Percentiles rank a stretch among this genome's conserved stretches.
Conservation (phyloP, 371 early-diverging fungal genomes). For the Rhizopus sp. region DNA sequence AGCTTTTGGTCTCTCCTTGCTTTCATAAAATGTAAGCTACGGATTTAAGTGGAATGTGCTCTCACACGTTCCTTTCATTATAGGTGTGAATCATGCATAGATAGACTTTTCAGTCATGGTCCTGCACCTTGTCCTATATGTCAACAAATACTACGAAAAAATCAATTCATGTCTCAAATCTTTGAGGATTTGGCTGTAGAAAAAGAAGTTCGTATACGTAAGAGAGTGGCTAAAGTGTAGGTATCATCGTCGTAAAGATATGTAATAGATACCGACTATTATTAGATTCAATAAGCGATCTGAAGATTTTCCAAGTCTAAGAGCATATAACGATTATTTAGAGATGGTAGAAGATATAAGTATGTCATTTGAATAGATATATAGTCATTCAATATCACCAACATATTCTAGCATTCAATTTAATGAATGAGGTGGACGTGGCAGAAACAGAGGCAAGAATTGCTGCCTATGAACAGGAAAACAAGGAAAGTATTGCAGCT, state of each 20-base stretch:
- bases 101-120: conserved; percentile 80
- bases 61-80: neutral
- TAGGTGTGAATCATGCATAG: conserved; percentile 92
- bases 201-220: conserved; percentile 92
- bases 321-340: conserved; percentile 87
- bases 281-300: conserved; percentile 85
- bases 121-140: conserved; percentile 95
- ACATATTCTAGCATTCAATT: conserved; percentile 68
- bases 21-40: conserved; percentile 91
- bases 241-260: conserved; percentile 6
- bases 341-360: conserved; percentile 92
- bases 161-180: conserved; percentile 84
- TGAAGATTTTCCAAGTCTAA: conserved; percentile 83
- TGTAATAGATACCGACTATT: neutral
- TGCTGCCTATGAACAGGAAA: conserved; percentile 75
- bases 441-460: conserved; percentile 83
- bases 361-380: conserved; percentile 19
- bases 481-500: conserved; percentile 77
- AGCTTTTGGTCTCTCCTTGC: conserved; percentile 94
- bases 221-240: conserved; percentile 77
- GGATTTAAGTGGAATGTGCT: neutral
- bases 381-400: neutral
- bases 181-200: conserved; percentile 95
- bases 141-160: conserved; percentile 77
- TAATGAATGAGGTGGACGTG: conserved; percentile 85